Percentiles rank a stretch among this genome's conserved stretches.
Evolutionary conservation across 2,329 filamentous ascomycete species (phyloP).

Genomic region (Magnaporthales sp.): DNA sequence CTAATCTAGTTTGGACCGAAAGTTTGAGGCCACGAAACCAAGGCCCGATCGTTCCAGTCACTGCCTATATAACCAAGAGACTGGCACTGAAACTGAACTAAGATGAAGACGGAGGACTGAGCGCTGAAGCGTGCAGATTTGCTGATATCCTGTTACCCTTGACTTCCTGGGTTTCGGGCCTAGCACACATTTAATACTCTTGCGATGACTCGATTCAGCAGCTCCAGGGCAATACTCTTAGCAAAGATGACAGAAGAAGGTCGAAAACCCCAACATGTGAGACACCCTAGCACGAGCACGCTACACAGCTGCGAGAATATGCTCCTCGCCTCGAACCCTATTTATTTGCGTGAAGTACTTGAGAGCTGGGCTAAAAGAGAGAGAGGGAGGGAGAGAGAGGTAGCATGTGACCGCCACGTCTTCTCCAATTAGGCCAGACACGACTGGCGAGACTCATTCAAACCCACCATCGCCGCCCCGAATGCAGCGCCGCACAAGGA

Average conservation of each 20-base stretch:
- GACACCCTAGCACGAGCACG: neutral
- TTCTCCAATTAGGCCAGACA: neutral
- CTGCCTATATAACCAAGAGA: neutral
- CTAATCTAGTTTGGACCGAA: neutral
- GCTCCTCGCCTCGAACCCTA: neutral
- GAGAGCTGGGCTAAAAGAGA: neutral
- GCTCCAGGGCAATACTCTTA: neutral
- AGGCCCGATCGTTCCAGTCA: neutral
- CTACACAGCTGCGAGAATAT: neutral
- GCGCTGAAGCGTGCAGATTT: no score
- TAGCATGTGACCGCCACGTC: neutral
- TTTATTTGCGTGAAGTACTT: neutral
- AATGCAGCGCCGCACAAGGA: neutral
- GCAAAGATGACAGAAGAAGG: neutral
- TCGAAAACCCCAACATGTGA: neutral
- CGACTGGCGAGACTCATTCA: neutral
- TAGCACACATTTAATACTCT: neutral
- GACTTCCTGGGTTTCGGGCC: no score
- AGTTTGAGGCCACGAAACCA: neutral
- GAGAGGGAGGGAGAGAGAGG: neutral
- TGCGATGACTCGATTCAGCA: neutral
- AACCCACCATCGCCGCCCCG: neutral
- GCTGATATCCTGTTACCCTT: no score
- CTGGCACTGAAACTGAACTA: neutral
- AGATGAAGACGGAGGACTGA: no score